phyloP scores from a whole-genome alignment of 2,329 filamentous ascomycete genomes.

The Aquanectria penicillioides region DNA sequence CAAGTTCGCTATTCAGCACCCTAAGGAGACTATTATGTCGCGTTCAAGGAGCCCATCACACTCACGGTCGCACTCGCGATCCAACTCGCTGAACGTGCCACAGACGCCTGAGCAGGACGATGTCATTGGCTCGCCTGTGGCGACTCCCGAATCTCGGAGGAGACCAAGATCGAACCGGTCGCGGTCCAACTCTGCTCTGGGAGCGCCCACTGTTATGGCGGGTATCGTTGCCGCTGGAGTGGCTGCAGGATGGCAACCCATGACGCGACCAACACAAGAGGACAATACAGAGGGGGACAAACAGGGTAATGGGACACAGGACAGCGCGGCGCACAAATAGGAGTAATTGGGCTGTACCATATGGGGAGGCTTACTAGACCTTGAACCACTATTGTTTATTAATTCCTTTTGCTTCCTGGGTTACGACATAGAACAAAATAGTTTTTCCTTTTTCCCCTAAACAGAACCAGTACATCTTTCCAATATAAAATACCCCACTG shows the following conservation, averaged over 20 bases:
- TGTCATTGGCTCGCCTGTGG: slow-evolving; percentile 59
- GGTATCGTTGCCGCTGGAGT: slow-evolving; percentile 82
- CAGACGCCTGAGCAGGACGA: slow-evolving; percentile 71
- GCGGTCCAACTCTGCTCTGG: slow-evolving; percentile 75
- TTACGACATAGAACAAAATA: slow-evolving; percentile 33
- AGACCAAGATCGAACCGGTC: slow-evolving; percentile 75
- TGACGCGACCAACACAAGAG: slow-evolving; percentile 47
- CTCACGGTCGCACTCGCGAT: slow-evolving; percentile 61
- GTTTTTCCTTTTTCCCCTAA: slow-evolving; percentile 11
- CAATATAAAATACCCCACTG: not conserved
- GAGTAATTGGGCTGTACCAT: slow-evolving; percentile 35
- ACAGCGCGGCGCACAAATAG: slow-evolving; percentile 39
- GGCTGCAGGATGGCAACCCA: slow-evolving; percentile 80
- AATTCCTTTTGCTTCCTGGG: slow-evolving; percentile 34
- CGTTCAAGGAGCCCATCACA: slow-evolving; percentile 71
- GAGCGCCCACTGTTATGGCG: slow-evolving; percentile 83
- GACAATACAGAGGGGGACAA: slow-evolving; percentile 29
- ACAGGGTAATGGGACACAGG: slow-evolving; percentile 23
- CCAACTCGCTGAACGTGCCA: slow-evolving; percentile 69
- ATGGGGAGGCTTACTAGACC: slow-evolving; percentile 26
- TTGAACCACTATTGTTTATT: slow-evolving; percentile 21
- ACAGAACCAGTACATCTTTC: not conserved
- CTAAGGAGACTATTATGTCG: slow-evolving; percentile 73
- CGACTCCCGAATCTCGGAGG: slow-evolving; percentile 68
- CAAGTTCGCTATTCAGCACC: slow-evolving; percentile 81